Evolutionary conservation across 192 early-diverging fungal genomes (phyloP).

Genomic region (Paraglomus occultum): DNA sequence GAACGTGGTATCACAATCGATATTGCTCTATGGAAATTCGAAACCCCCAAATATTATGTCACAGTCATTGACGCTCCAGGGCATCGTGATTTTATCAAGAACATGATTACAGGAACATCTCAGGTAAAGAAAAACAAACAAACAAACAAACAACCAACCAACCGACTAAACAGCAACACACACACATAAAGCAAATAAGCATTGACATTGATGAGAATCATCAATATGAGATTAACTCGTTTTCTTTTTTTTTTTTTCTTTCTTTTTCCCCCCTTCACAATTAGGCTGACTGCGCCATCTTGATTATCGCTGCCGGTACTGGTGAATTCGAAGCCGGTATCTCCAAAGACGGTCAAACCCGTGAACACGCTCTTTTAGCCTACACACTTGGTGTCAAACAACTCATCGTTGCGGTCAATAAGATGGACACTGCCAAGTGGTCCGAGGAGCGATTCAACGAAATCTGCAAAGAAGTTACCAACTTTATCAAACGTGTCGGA

Average conservation of each 20-base stretch:
- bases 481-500: constrained; percentile 97
- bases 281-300: constrained; percentile 92
- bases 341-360: constrained; percentile 99
- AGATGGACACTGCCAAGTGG: constrained; percentile 99
- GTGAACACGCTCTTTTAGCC: constrained; percentile 97
- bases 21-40: constrained; percentile 96
- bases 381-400: constrained; percentile 98
- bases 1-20: constrained; percentile 99
- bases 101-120: constrained; percentile 99
- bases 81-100: constrained; percentile 99
- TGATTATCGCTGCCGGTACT: constrained; percentile 90
- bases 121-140: constrained; percentile 63
- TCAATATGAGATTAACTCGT: background rate
- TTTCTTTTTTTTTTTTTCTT: too few relatives aligned
- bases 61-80: constrained; percentile 99
- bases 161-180: too few relatives aligned
- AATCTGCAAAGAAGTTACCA: constrained; percentile 93
- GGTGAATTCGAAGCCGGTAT: constrained; percentile 96
- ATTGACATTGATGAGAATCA: background rate
- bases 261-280: background rate
- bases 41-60: constrained; percentile 94
- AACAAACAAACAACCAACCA: too few relatives aligned
- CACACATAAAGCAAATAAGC: background rate
- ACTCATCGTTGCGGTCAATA: constrained; percentile 99
- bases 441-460: constrained; percentile 93